These are phyloP conservation scores for Eucalyptus tenuipes DNA, from an alignment of 345 rosid species.

Conservation along the genomic window DNA sequence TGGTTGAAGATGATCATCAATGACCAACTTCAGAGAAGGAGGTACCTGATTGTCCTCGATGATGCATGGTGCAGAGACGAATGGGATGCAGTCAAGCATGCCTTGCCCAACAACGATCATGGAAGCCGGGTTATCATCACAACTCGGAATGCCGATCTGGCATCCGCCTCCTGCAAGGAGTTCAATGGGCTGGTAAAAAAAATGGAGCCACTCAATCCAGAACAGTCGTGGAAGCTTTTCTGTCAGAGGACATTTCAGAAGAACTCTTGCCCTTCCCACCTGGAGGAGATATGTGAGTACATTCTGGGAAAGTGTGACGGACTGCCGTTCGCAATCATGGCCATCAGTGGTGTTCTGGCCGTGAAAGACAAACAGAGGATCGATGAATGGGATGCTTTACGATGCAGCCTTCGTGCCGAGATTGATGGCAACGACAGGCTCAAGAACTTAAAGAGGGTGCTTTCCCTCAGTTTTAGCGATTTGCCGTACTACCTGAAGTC, in stretches of 20 bases:
- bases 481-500: slow-evolving; percentile 23
- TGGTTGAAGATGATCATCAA: slow-evolving; percentile 6
- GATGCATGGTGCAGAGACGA: slow-evolving; percentile 10
- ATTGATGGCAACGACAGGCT: slow-evolving; percentile 10
- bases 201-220: slow-evolving; percentile 5
- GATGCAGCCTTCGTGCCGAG: slow-evolving; percentile 7
- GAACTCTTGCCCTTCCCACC: slow-evolving; percentile 11
- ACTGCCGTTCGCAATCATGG: slow-evolving; percentile 27
- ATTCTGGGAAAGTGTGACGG: slow-evolving; percentile 25
- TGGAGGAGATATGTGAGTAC: slow-evolving; percentile 7
- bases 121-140: slow-evolving; percentile 27
- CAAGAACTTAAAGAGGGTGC: slow-evolving; percentile 7
- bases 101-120: slow-evolving; percentile 5
- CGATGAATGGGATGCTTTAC: slow-evolving; percentile 16
- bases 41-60: slow-evolving; percentile 23
- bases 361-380: slow-evolving; percentile 5
- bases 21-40: background rate
- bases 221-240: slow-evolving; percentile 18
- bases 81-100: slow-evolving; percentile 20
- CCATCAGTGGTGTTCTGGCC: slow-evolving; percentile 27
- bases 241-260: slow-evolving; percentile 15
- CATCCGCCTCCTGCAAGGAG: slow-evolving; percentile 1
- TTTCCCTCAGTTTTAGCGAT: slow-evolving; percentile 23
- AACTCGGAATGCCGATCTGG: slow-evolving; percentile 11
- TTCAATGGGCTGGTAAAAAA: slow-evolving; percentile 5